Conservation (phyloP, 495 filamentous ascomycete genomes). For the Penicillium desertorum region DNA sequence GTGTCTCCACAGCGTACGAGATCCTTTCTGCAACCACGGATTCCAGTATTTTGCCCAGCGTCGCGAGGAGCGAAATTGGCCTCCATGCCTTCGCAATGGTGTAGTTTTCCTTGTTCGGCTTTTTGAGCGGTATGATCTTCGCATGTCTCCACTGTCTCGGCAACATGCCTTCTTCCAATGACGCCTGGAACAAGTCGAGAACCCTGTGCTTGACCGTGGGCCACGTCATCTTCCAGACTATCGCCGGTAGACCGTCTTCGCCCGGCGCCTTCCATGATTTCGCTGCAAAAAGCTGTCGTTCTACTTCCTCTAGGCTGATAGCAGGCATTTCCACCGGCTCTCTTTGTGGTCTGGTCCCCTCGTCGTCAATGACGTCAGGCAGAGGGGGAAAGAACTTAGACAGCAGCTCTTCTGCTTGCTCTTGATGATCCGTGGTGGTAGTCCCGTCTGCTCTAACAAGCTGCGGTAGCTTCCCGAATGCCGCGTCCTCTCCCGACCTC, state of each 20-base stretch:
- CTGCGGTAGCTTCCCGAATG: slow-evolving; percentile 18
- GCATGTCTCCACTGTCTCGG: too few relatives aligned
- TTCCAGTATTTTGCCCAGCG: too few relatives aligned
- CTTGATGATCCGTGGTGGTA: too few relatives aligned
- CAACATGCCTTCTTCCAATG: slow-evolving; percentile 16
- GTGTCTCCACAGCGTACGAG: too few relatives aligned
- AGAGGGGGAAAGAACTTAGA: neutral
- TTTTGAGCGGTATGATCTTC: too few relatives aligned
- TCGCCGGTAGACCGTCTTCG: slow-evolving; percentile 21
- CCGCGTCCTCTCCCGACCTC: slow-evolving; percentile 21
- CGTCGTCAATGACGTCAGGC: slow-evolving; percentile 21
- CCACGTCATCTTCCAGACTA: slow-evolving; percentile 31
- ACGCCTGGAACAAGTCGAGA: slow-evolving; percentile 21
- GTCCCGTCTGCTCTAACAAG: too few relatives aligned
- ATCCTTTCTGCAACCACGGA: too few relatives aligned
- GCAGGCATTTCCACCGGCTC: slow-evolving; percentile 20
- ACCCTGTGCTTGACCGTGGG: slow-evolving; percentile 31
- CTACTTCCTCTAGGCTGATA: slow-evolving; percentile 26
- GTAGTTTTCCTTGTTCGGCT: too few relatives aligned
- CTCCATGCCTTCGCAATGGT: too few relatives aligned
- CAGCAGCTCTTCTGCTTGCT: neutral
- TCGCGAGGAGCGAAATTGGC: too few relatives aligned
- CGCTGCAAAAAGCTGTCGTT: slow-evolving; percentile 16
- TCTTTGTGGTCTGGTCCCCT: slow-evolving; percentile 24
- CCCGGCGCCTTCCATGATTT: slow-evolving; percentile 16